Conservation (phyloP, 768 basidiomycete genomes). For the Trametopsis cervina region DNA sequence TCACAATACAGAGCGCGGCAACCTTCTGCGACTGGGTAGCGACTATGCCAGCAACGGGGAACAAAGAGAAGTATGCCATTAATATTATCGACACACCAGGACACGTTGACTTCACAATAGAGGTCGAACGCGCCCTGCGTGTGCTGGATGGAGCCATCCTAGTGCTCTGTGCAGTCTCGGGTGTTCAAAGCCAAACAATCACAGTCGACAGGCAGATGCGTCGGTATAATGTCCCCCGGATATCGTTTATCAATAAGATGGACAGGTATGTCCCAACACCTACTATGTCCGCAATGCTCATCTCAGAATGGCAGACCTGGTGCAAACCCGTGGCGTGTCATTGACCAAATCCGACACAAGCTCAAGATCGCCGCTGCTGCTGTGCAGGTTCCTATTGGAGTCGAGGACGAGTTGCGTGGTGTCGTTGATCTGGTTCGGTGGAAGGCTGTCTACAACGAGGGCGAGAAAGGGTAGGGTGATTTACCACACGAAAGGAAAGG, state of each 20-base stretch:
- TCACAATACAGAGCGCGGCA: conserved; percentile 98
- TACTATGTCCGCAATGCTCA: neutral
- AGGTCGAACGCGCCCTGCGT: conserved; percentile 93
- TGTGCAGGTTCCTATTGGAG: conserved; percentile 92
- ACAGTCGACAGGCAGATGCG: conserved; percentile 99
- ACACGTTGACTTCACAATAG: conserved; percentile 99
- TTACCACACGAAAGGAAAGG: neutral
- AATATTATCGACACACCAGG: conserved; percentile 99
- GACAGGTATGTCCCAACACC: conserved; percentile 61
- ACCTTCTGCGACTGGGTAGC: conserved; percentile 97
- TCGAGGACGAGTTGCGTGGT: conserved; percentile 80
- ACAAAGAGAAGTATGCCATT: conserved; percentile 80
- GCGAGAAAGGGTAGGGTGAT: conserved; percentile 82
- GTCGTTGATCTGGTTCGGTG: conserved; percentile 92
- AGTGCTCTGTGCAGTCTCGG: conserved; percentile 94
- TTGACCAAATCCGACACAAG: conserved; percentile 86
- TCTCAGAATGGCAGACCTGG: conserved; percentile 59
- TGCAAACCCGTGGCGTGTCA: conserved; percentile 94
- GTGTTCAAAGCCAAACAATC: conserved; percentile 97
- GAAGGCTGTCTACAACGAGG: conserved; percentile 93
- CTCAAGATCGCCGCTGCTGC: conserved; percentile 90
- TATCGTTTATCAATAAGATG: conserved; percentile 99
- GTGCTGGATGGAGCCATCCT: conserved; percentile 95
- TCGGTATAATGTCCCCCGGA: conserved; percentile 89
- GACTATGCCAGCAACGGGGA: conserved; percentile 48